These are phyloP conservation scores for Penstemon eatonii DNA, from an alignment of 257 asterid species.

Conservation along the genomic window DNA sequence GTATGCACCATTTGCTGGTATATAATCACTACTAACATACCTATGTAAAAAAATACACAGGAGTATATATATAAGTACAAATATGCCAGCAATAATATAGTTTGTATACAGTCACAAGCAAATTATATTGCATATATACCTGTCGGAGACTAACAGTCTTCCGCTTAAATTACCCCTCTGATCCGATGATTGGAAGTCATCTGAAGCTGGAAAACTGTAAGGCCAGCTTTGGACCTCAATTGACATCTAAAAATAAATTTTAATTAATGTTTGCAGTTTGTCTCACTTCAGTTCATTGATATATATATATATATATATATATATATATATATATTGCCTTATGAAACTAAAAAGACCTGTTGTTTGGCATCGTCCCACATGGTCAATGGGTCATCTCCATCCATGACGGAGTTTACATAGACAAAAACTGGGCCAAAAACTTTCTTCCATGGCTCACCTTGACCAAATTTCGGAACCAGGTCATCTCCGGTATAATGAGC, in stretches of 20 bases:
- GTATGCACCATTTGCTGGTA: conserved; percentile 65
- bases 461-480: conserved; percentile 45
- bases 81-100: not conserved
- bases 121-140: conserved; percentile 39
- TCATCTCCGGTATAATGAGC: conserved; percentile 70
- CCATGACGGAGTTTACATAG: conserved; percentile 58
- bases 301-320: not conserved
- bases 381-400: conserved; percentile 37
- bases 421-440: conserved; percentile 81
- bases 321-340: not conserved
- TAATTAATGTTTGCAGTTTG: not conserved
- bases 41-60: conserved; percentile 26
- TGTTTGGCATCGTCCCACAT: conserved; percentile 76
- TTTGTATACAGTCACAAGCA: not conserved
- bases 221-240: conserved; percentile 72
- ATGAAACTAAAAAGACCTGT: conserved; percentile 42
- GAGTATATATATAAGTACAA: not conserved
- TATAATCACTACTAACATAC: conserved; percentile 43
- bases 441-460: conserved; percentile 82
- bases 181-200: conserved; percentile 56
- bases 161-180: conserved; percentile 69
- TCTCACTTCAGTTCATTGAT: not conserved
- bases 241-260: conserved; percentile 38
- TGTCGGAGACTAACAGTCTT: conserved; percentile 69
- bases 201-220: conserved; percentile 76